A percentile compares a stretch with the other conserved stretches of the same genome.
These are phyloP conservation scores for Penstemon eatonii DNA, from an alignment of 257 asterid species.

Conservation along the genomic window DNA sequence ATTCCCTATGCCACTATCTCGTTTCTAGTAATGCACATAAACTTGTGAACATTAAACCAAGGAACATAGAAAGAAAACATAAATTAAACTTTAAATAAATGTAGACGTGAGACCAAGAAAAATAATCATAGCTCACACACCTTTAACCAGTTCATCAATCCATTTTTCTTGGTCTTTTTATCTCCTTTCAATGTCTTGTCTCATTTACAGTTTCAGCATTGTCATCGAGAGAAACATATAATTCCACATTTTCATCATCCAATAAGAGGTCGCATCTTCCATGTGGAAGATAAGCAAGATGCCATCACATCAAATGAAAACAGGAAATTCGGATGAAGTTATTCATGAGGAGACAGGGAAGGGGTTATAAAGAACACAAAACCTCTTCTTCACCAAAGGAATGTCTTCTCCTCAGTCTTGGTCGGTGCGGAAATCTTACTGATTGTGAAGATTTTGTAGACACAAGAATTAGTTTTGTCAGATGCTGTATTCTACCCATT, in stretches of 20 bases:
- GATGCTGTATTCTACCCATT: slow-evolving; percentile 92
- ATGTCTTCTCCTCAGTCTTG: slow-evolving; percentile 85
- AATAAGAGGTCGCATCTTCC: slow-evolving; percentile 83
- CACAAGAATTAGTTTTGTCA: slow-evolving; percentile 91
- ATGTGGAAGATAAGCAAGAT: slow-evolving; percentile 99
- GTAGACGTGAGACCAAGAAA: slow-evolving; percentile 6
- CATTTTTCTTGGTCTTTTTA: slow-evolving; percentile 82
- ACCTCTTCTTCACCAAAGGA: slow-evolving; percentile 99
- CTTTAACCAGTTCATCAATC: slow-evolving; percentile 83
- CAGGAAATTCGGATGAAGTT: slow-evolving; percentile 4
- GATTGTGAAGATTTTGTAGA: slow-evolving; percentile 85
- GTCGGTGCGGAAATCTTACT: slow-evolving; percentile 70
- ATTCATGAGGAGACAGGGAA: not conserved
- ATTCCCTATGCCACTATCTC: slow-evolving; percentile 74
- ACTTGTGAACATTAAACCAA: slow-evolving; percentile 31
- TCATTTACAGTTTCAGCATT: slow-evolving; percentile 60
- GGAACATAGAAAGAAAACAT: slow-evolving; percentile 20
- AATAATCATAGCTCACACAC: slow-evolving; percentile 46
- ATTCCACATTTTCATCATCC: slow-evolving; percentile 81
- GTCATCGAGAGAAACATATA: slow-evolving; percentile 69
- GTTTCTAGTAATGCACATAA: slow-evolving; percentile 57
- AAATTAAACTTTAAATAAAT: not conserved
- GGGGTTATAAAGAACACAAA: not conserved
- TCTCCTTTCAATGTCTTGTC: slow-evolving; percentile 68
- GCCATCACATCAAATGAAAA: slow-evolving; percentile 39